These are phyloP conservation scores for Stephania yunnanensis DNA, from an alignment of 164 flowering plant genomes.

Conservation along the genomic window DNA sequence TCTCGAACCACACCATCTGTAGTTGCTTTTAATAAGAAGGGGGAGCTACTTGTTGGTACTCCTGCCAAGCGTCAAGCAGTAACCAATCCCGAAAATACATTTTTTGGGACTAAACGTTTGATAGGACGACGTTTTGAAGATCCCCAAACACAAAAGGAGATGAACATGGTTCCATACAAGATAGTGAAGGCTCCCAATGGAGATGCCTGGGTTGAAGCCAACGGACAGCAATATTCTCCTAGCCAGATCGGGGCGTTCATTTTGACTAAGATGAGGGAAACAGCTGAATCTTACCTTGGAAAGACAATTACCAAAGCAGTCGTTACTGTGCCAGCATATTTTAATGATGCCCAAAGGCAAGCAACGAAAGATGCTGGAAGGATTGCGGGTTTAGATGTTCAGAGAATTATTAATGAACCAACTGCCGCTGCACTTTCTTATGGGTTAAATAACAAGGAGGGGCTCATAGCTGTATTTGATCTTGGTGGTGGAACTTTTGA, in stretches of 20 bases:
- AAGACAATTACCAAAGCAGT: constrained; percentile 57
- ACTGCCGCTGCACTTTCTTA: constrained; percentile 75
- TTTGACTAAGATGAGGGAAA: constrained; percentile 69
- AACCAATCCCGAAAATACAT: constrained; percentile 57
- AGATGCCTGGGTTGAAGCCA: constrained; percentile 74
- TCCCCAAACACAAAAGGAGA: constrained; percentile 62
- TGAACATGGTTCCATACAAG: constrained; percentile 73
- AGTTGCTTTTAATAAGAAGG: constrained; percentile 54
- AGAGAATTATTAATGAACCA: constrained; percentile 73
- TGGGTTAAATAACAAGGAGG: constrained; percentile 67
- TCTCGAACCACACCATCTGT: constrained; percentile 68
- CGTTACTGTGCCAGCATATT: constrained; percentile 66
- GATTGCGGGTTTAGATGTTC: constrained; percentile 64
- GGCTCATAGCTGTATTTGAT: constrained; percentile 64
- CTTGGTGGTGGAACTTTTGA: constrained; percentile 85
- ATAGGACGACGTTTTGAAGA: constrained; percentile 65
- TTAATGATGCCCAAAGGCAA: constrained; percentile 72
- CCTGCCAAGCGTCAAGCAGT: constrained; percentile 75
- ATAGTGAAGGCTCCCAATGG: constrained; percentile 66
- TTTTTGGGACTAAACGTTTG: constrained; percentile 57
- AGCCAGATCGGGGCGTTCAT: constrained; percentile 72
- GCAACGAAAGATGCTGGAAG: constrained; percentile 78
- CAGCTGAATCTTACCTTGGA: constrained; percentile 63
- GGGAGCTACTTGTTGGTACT: constrained; percentile 55
- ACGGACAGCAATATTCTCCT: constrained; percentile 59